These are phyloP conservation scores for Annona squamosa DNA, from an alignment of 164 flowering plant species.

Conservation along the genomic window DNA sequence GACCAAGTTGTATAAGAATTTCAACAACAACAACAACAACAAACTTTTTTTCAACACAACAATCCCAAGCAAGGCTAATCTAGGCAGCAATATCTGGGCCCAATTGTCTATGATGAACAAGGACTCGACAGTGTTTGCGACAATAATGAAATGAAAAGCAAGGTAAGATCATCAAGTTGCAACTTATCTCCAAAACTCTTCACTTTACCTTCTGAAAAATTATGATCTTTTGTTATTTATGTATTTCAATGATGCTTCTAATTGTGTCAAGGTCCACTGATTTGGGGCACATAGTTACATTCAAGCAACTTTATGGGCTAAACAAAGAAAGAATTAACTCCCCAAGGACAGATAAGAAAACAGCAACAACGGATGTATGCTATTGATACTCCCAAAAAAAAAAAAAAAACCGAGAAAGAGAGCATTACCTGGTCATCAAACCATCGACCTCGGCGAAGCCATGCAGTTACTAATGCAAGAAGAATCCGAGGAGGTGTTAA, in stretches of 20 bases:
- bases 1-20: too few species aligned
- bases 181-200: not conserved
- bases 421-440: slow-evolving; percentile 79
- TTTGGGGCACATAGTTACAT: not conserved
- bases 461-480: slow-evolving; percentile 88
- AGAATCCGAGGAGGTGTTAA: slow-evolving; percentile 93
- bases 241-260: too few species aligned
- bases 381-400: not conserved
- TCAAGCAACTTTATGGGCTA: not conserved
- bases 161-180: not conserved
- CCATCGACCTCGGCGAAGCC: slow-evolving; percentile 94
- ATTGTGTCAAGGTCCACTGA: not conserved
- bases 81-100: not conserved
- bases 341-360: not conserved
- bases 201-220: not conserved
- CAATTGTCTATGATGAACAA: not conserved
- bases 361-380: not conserved
- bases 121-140: not conserved
- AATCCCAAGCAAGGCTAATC: not conserved
- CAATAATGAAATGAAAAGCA: not conserved
- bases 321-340: not conserved
- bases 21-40: too few species aligned
- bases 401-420: not conserved
- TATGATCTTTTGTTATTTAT: too few species aligned
- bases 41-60: too few species aligned